Evolutionary conservation across 2,329 filamentous ascomycete genomes (phyloP).

Genomic region (Fonsecaea erecta): DNA sequence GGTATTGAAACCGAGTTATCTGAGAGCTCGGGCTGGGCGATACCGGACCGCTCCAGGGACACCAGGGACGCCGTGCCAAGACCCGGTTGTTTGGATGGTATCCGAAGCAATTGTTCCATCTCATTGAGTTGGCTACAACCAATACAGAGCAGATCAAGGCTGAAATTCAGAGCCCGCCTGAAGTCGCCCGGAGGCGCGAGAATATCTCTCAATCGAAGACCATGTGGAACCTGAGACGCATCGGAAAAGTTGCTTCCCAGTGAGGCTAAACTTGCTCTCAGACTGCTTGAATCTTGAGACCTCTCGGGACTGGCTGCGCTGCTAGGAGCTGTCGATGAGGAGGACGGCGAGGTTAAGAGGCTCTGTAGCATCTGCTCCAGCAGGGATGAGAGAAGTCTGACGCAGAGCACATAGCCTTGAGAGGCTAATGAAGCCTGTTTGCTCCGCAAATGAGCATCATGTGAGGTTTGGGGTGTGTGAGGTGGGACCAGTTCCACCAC

Average conservation of each 20-base stretch:
- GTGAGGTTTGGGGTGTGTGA: neutral
- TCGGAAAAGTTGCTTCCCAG: neutral
- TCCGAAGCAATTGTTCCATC: neutral
- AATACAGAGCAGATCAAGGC: neutral
- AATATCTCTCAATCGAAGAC: neutral
- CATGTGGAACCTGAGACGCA: neutral
- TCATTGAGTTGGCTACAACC: neutral
- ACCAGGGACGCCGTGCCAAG: neutral
- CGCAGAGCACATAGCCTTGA: neutral
- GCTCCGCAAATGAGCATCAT: neutral
- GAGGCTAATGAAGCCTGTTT: neutral
- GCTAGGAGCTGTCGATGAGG: neutral
- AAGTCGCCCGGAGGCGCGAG: neutral
- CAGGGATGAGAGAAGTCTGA: neutral
- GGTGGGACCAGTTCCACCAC: neutral
- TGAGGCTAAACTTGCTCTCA: neutral
- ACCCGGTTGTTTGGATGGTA: neutral
- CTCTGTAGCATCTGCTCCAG: neutral
- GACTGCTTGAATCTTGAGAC: neutral
- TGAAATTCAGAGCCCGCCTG: neutral
- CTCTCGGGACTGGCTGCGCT: neutral
- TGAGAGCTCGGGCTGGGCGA: neutral
- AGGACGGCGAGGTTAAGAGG: neutral
- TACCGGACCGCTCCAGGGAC: neutral
- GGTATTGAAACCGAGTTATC: neutral